Percentiles rank a stretch among this genome's conserved stretches.
phyloP scores from a whole-genome alignment of 1,284 basidiomycete genomes.

The Coniferiporia weirii region DNA sequence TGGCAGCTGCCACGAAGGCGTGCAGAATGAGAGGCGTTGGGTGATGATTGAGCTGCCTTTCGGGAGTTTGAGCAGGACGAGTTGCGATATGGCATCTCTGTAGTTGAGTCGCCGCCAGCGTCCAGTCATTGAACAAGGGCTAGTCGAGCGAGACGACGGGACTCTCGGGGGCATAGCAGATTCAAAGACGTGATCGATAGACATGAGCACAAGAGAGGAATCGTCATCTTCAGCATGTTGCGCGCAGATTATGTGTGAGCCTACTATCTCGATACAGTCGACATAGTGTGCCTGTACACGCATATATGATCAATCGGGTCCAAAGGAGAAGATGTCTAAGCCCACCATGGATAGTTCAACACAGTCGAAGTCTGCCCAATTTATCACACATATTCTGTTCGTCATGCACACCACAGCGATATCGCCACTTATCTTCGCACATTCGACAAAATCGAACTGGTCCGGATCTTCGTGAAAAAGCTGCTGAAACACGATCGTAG shows the following conservation, averaged over 20 bases:
- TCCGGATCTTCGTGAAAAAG: neutral
- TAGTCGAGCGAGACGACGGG: neutral
- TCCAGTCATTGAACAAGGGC: neutral
- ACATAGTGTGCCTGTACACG: neutral
- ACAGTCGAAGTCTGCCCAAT: neutral
- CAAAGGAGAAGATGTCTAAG: neutral
- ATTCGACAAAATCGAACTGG: neutral
- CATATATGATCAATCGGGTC: neutral
- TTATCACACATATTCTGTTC: neutral
- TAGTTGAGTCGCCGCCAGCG: constrained; percentile 1
- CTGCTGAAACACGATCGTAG: neutral
- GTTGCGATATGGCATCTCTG: neutral
- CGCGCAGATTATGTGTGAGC: neutral
- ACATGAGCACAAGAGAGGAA: neutral
- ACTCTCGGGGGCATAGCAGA: neutral
- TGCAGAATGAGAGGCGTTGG: neutral
- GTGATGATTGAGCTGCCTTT: neutral
- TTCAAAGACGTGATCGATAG: neutral
- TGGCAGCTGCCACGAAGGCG: neutral
- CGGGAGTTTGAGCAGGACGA: neutral
- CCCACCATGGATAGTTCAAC: neutral
- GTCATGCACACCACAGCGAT: neutral
- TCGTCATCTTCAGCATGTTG: constrained; percentile 1
- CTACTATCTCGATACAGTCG: neutral
- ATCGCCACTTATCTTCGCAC: neutral